Evolutionary conservation across 1,284 basidiomycete genomes (phyloP), one percentile per base, ranked within the genome.

Genomic region (Golubevia pallescens): DNA sequence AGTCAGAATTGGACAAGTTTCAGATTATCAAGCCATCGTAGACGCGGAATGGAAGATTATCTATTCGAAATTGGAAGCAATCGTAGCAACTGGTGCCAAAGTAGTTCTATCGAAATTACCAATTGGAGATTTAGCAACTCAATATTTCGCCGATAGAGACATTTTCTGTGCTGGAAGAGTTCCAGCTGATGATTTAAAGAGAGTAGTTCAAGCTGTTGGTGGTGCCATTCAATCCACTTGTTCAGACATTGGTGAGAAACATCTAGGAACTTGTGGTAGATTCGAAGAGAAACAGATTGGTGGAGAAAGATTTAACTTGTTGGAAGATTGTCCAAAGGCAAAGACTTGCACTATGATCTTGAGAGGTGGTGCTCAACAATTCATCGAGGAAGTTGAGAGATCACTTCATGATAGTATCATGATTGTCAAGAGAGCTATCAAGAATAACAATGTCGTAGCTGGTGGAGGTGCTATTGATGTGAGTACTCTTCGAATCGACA

Each of bases 11-110:
- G 94, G 97, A 84, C 92, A 93, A 58, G 96, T 99, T 32, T 73
- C 75, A 57, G 83, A 84, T 66, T n/a, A 99, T 86, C 97, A 99
- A 87, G 95, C 95, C 4, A 97, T 99, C 75, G 97, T 99, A 65
- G 95, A 99, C 83, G 97, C 97, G 24, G 97, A 99, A 86, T 99
- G 97, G 97, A 93, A 95, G 81, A 99, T 99, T 87, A 99, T 99
- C 86, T 99, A 95, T 88, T 90, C 93, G 81, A 99, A 99, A 87
- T 89, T 99, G 34, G 93, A 97, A 80, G 94, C 94, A 1, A 97
- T 99, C 83, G 93, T 95, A 81, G 92, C 93, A 83, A 97, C 95
- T 0, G 97, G 95, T 34, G 97, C 97, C 56, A 95, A 97, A 86
- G 94, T 99, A 66, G 95, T 99, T 23, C 89, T 99, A 65, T 97